phyloP scores from a whole-genome alignment of 768 basidiomycete genomes.

The Tylopilus rubrobrunneus region DNA sequence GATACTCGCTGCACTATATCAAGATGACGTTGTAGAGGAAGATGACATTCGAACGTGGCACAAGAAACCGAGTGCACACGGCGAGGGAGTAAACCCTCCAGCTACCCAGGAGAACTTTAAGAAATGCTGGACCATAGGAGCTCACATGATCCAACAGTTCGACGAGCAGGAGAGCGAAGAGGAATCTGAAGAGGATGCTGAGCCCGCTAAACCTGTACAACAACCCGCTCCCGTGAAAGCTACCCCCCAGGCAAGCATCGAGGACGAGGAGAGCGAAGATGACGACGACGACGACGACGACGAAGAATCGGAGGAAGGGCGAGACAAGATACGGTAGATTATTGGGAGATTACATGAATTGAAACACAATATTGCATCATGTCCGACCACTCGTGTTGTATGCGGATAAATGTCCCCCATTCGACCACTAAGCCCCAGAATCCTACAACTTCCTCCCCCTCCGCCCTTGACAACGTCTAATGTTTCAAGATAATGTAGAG shows the following conservation, averaged over 20 bases:
- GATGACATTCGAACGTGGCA: constrained; percentile 91
- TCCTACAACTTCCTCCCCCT: too few relatives aligned
- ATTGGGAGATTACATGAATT: constrained; percentile 6
- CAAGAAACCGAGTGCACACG: constrained; percentile 50
- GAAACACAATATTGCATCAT: constrained; percentile 1
- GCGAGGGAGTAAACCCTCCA: constrained; percentile 40
- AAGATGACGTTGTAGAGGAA: constrained; percentile 88
- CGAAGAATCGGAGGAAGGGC: constrained; percentile 7
- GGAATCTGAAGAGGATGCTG: constrained; percentile 32
- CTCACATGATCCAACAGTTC: constrained; percentile 77
- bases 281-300: constrained; percentile 1
- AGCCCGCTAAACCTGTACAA: background rate
- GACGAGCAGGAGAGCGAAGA: constrained; percentile 68
- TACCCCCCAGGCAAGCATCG: background rate
- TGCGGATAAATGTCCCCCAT: too few relatives aligned
- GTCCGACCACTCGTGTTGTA: too few relatives aligned
- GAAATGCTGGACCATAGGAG: constrained; percentile 67
- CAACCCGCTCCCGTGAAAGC: background rate
- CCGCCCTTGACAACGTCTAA: too few relatives aligned
- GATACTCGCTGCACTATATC: constrained; percentile 82
- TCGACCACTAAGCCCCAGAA: too few relatives aligned
- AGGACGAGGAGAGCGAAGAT: constrained; percentile 6
- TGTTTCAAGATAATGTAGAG: constrained; percentile 75
- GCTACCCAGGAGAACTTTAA: constrained; percentile 50
- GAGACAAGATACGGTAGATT: constrained; percentile 16